Conservation (phyloP, 345 rosid species). For the Capsella bursapastoris region DNA sequence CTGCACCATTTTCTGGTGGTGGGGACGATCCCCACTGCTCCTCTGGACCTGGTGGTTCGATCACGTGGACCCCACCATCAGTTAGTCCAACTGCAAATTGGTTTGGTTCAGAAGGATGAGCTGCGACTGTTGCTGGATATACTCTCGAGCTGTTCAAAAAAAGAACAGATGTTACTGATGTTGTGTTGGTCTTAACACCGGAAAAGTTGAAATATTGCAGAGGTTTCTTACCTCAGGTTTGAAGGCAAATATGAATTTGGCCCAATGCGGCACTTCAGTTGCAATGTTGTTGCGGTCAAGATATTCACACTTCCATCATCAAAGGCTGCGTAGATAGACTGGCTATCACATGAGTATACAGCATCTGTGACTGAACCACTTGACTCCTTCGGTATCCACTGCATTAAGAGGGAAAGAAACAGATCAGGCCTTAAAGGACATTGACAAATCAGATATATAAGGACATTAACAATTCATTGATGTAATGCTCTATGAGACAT, state of each 20-base stretch:
- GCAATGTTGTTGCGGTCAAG: constrained; percentile 46
- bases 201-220: neutral
- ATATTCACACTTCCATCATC: constrained; percentile 51
- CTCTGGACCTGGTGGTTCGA: constrained; percentile 50
- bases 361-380: constrained; percentile 51
- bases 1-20: constrained; percentile 45
- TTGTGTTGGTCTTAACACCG: constrained; percentile 5
- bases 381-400: constrained; percentile 51
- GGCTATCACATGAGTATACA: constrained; percentile 55
- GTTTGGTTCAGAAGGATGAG: constrained; percentile 52
- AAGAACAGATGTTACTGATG: constrained; percentile 14
- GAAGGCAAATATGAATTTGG: constrained; percentile 49
- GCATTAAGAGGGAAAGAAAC: constrained; percentile 16
- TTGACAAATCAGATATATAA: neutral
- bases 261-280: constrained; percentile 47
- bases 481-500: neutral
- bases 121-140: constrained; percentile 48
- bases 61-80: constrained; percentile 51
- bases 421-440: neutral
- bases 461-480: neutral
- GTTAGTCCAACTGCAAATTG: constrained; percentile 54
- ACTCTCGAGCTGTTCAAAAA: constrained; percentile 43
- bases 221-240: constrained; percentile 46
- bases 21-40: constrained; percentile 50
- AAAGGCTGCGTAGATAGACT: constrained; percentile 49